Base-by-base conservation (phyloP, 768 basidiomycete species). In the Amanita rubescens region DNA sequence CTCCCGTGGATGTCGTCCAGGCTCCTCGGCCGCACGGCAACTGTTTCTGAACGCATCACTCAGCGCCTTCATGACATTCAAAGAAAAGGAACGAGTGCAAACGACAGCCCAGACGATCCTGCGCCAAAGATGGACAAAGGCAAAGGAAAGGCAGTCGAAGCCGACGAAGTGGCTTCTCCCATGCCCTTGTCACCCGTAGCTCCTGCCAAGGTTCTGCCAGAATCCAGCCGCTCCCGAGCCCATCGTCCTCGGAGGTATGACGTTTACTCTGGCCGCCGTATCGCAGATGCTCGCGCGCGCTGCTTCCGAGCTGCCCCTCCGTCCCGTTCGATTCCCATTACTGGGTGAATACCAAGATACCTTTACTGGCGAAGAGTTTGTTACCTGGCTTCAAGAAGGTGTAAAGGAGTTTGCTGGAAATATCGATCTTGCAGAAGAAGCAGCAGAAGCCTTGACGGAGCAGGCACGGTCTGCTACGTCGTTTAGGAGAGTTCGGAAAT, bases 361-460 rank as follows among this genome's bases (percentile, higher is more conserved):
- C 55, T 94, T 95, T 68, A 84, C 82, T 14, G 94, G 94, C 25
- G 91, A 92, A 38, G 93, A 95, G 58, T 85, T 96, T 58, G 87
- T 86, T 8, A 75, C 78, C 4, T 96, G 92, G 92, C 67, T 96
- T 53, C 81, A 82, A 54, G 79, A 77, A 54, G 84, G 88, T 57
- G 83, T 94, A 2, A 79, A 81, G 56, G 89, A 80, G 7, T 86
- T 95, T 57, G 84, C 79, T 15, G 88, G 86, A 17, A 86, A 76
- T 64, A 69, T 89, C 52, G 91, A 94, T 55, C 75, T 79, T 42
- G 90, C 90, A 1, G 89, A 90, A 58, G 83, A 90, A 55, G 83
- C 83, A 27, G 84, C 84, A 8, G 71, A 69, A 30, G 80, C 82
- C 41, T 67, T 88, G 54, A 79, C 81, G 0, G 78, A 83, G 59